These are phyloP conservation scores for Carex cristatella DNA, from an alignment of 176 grass and related monocot species.

Conservation along the genomic window DNA sequence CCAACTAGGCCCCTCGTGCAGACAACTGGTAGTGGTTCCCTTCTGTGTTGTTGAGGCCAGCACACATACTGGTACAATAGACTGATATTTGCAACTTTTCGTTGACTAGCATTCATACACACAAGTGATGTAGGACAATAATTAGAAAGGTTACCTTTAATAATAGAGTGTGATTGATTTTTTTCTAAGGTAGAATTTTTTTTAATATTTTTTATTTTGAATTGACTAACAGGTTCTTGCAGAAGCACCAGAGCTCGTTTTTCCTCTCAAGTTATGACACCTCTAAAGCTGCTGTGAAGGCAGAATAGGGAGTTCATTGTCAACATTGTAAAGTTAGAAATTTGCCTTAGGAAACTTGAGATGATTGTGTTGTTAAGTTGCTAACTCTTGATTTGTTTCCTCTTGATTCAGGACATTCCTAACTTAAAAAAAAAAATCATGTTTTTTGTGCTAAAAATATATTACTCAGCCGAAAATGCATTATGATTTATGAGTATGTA, in stretches of 20 bases:
- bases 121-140: background rate
- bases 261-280: conserved; percentile 54
- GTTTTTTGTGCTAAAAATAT: background rate
- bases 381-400: conserved; percentile 10
- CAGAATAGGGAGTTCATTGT: conserved; percentile 19
- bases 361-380: conserved; percentile 16
- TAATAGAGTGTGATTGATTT: background rate
- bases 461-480: background rate
- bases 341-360: background rate
- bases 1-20: background rate
- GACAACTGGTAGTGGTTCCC: background rate
- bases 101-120: background rate
- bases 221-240: conserved; percentile 59
- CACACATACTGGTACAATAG: background rate
- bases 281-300: conserved; percentile 29
- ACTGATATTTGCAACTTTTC: background rate
- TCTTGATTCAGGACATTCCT: background rate
- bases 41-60: background rate
- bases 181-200: background rate
- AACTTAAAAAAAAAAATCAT: background rate
- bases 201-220: background rate
- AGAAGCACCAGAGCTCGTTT: conserved; percentile 80
- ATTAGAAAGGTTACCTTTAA: background rate
- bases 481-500: background rate
- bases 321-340: conserved; percentile 10